Evolutionary conservation across 2,329 filamentous ascomycete genomes (phyloP).

Genomic region (Aspergillus hortae): DNA sequence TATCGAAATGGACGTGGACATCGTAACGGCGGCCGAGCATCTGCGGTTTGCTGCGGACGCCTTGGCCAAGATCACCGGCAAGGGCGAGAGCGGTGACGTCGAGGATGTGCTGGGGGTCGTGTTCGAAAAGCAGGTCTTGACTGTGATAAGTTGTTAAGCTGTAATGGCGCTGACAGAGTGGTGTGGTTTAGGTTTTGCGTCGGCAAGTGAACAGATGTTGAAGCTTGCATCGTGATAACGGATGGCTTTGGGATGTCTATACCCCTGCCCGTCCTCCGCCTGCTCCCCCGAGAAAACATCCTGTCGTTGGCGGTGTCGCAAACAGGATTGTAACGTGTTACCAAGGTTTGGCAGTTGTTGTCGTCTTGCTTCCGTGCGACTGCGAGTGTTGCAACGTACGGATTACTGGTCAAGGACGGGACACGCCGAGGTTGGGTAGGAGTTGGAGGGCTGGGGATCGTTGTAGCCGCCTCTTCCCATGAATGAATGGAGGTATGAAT

Average conservation of each 20-base stretch:
- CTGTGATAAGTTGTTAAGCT: slow-evolving; percentile 5
- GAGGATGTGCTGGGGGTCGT: slow-evolving; percentile 95
- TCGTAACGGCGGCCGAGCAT: slow-evolving; percentile 87
- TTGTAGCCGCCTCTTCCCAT: slow-evolving; percentile 42
- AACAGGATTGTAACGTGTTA: neutral
- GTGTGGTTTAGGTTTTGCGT: slow-evolving; percentile 51
- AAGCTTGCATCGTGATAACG: neutral
- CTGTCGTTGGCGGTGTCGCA: no score
- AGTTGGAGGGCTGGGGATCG: slow-evolving; percentile 9
- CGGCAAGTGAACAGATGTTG: slow-evolving; percentile 14
- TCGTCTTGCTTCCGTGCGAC: neutral
- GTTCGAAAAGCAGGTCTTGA: slow-evolving; percentile 77
- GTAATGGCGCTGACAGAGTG: slow-evolving; percentile 12
- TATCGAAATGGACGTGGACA: slow-evolving; percentile 56
- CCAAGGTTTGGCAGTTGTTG: neutral
- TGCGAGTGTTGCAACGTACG: neutral
- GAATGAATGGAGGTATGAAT: slow-evolving; percentile 8
- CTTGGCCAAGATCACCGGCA: slow-evolving; percentile 83
- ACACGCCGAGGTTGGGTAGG: neutral
- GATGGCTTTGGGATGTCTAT: neutral
- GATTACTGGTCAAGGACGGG: slow-evolving; percentile 9
- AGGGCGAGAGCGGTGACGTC: slow-evolving; percentile 80
- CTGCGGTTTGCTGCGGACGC: slow-evolving; percentile 75
- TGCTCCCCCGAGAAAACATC: neutral
- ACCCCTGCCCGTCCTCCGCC: neutral